Conservation (phyloP, 2,329 filamentous ascomycete species). For the Meredithiella fracta region DNA sequence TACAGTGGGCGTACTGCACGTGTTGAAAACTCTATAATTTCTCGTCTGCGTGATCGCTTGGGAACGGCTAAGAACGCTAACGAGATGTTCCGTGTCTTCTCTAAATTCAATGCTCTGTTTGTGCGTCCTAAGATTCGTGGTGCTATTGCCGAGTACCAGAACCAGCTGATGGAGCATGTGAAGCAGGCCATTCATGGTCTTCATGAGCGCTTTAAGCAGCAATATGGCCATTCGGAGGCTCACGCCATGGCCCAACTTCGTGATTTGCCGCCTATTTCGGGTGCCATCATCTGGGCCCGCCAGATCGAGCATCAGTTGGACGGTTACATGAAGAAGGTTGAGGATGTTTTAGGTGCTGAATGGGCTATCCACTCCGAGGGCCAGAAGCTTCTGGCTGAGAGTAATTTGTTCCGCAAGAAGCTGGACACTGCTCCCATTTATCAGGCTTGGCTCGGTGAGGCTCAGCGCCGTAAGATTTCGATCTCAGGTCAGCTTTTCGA, state of each 20-base stretch:
- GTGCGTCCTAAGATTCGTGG: slow-evolving; percentile 98
- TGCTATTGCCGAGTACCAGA: slow-evolving; percentile 95
- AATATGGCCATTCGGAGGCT: slow-evolving; percentile 94
- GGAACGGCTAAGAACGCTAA: slow-evolving; percentile 94
- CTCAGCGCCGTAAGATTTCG: slow-evolving; percentile 71
- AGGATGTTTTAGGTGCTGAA: slow-evolving; percentile 84
- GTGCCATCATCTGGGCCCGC: slow-evolving; percentile 91
- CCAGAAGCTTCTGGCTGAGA: slow-evolving; percentile 81
- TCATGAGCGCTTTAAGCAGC: slow-evolving; percentile 95
- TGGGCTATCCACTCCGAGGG: slow-evolving; percentile 93
- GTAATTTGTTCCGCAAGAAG: slow-evolving; percentile 88
- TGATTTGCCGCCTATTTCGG: slow-evolving; percentile 87
- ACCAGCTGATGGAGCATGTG: slow-evolving; percentile 93
- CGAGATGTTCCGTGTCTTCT: slow-evolving; percentile 99
- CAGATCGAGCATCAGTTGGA: slow-evolving; percentile 95
- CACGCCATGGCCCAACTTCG: slow-evolving; percentile 96
- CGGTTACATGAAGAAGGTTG: slow-evolving; percentile 97
- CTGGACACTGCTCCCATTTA: slow-evolving; percentile 87
- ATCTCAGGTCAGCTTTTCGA: slow-evolving; percentile 87
- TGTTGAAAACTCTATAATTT: slow-evolving; percentile 98
- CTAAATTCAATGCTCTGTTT: slow-evolving; percentile 97
- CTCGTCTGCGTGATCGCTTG: slow-evolving; percentile 74
- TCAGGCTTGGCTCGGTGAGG: slow-evolving; percentile 86
- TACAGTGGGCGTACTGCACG: slow-evolving; percentile 96
- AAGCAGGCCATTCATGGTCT: slow-evolving; percentile 87